A percentile compares a stretch with the other conserved stretches of the same genome.
These are phyloP conservation scores for Cystobasidium onofrii DNA, from an alignment of 768 basidiomycete genomes.

Conservation along the genomic window DNA sequence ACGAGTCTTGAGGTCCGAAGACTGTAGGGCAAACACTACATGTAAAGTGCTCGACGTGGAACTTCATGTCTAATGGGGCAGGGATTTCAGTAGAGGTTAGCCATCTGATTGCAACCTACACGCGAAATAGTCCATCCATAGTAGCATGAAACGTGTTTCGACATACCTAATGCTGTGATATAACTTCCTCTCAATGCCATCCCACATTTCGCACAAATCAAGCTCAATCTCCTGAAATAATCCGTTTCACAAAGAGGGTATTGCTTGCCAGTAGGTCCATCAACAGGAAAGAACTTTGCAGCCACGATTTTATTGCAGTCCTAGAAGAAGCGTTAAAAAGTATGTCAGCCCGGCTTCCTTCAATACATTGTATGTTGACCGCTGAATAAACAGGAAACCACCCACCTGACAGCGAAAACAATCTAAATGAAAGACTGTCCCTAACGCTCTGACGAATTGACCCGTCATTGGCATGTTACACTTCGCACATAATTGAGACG, in stretches of 20 bases:
- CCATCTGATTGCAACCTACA: too few species aligned
- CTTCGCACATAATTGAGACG: conserved; percentile 44
- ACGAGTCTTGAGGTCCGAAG: conserved; percentile 96
- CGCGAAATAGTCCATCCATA: too few species aligned
- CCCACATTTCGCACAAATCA: conserved; percentile 93
- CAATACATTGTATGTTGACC: neutral
- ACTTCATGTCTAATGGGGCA: conserved; percentile 72
- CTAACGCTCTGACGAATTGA: conserved; percentile 89
- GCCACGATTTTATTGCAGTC: conserved; percentile 95
- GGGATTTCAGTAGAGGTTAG: too few species aligned
- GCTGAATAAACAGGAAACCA: conserved; percentile 37
- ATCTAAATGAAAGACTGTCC: conserved; percentile 87
- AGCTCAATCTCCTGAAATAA: conserved; percentile 88
- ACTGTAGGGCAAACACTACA: conserved; percentile 92
- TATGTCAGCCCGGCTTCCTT: too few species aligned
- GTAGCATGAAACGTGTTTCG: too few species aligned
- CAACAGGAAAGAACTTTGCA: conserved; percentile 97
- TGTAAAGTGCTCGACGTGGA: conserved; percentile 98
- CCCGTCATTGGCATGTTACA: conserved; percentile 61
- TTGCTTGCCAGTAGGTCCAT: conserved; percentile 71
- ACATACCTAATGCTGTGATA: conserved; percentile 94
- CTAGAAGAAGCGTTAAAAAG: conserved; percentile 48
- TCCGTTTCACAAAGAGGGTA: conserved; percentile 96
- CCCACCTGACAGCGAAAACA: conserved; percentile 96
- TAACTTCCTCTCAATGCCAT: conserved; percentile 92